A percentile compares a stretch with the other conserved stretches of the same genome.
Evolutionary conservation across 208 protist genomes (phyloP).

Genomic region (Trichomonas gallinae): DNA sequence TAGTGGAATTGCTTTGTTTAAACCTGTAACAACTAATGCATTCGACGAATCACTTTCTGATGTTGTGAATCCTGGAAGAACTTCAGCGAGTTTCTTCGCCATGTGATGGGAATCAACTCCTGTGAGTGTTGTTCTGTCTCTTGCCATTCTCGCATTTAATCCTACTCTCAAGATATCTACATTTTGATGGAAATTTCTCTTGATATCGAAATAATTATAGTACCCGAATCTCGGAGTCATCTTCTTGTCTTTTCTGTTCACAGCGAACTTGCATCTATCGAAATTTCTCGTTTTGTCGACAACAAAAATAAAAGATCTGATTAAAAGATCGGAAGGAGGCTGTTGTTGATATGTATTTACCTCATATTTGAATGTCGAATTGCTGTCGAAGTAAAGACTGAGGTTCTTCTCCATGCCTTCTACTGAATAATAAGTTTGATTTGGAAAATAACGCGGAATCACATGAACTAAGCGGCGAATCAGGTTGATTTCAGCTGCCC

Average conservation of each 20-base stretch:
- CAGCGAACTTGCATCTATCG: background rate
- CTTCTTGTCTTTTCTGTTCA: background rate
- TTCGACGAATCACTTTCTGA: background rate
- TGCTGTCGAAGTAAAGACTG: background rate
- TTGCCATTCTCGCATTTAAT: background rate
- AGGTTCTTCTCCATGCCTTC: background rate
- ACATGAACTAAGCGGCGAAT: background rate
- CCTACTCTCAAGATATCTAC: background rate
- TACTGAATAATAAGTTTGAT: background rate
- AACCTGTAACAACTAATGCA: background rate
- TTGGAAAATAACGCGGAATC: background rate
- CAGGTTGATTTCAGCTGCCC: background rate
- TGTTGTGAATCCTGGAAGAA: background rate
- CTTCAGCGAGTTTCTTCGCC: background rate
- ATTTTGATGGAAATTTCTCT: background rate
- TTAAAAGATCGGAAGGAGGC: background rate
- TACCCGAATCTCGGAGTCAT: background rate
- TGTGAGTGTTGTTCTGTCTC: background rate
- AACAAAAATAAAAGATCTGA: background rate
- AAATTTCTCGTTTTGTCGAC: background rate
- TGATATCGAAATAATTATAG: background rate
- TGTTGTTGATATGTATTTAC: background rate
- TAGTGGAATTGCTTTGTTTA: background rate
- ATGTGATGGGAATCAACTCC: background rate
- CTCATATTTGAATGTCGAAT: background rate